phyloP scores from a whole-genome alignment of 768 basidiomycete species.

The Fistulinella prunicolor region DNA sequence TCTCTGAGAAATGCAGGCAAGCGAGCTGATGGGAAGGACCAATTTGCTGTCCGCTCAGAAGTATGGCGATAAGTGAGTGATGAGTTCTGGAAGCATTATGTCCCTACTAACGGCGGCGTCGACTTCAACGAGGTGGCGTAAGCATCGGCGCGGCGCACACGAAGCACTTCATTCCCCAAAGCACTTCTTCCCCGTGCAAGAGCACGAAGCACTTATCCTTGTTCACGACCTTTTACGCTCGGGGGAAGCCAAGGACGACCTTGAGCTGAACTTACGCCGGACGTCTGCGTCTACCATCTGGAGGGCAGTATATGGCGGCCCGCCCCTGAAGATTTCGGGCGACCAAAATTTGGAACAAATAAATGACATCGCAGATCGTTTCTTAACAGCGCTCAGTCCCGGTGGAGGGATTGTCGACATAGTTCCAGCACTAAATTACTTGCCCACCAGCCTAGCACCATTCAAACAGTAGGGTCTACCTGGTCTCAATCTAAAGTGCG shows the following conservation, averaged over 20 bases:
- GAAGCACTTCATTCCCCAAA: constrained; percentile 1
- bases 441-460: constrained; percentile 5
- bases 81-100: background rate
- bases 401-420: constrained; percentile 8
- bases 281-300: constrained; percentile 7
- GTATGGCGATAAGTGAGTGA: constrained; percentile 10
- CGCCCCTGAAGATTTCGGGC: constrained; percentile 1
- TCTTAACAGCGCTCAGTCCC: constrained; percentile 1
- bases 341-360: constrained; percentile 7
- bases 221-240: constrained; percentile 5
- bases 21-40: constrained; percentile 5
- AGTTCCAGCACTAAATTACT: constrained; percentile 2
- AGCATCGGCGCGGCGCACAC: constrained; percentile 5
- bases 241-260: background rate
- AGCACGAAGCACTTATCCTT: constrained; percentile 8
- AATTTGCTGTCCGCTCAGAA: constrained; percentile 5
- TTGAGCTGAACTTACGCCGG: constrained; percentile 7
- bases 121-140: constrained; percentile 9
- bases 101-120: no score
- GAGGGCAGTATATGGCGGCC: constrained; percentile 4
- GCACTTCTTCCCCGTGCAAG: constrained; percentile 3
- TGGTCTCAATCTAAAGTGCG: background rate
- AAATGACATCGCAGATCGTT: constrained; percentile 1
- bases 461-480: constrained; percentile 8
- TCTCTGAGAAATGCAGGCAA: background rate